Percentiles rank a stretch among this genome's conserved stretches.
Evolutionary conservation across 1,139 yeast genomes (phyloP).

Genomic region (Lodderomyces beijingensis): DNA sequence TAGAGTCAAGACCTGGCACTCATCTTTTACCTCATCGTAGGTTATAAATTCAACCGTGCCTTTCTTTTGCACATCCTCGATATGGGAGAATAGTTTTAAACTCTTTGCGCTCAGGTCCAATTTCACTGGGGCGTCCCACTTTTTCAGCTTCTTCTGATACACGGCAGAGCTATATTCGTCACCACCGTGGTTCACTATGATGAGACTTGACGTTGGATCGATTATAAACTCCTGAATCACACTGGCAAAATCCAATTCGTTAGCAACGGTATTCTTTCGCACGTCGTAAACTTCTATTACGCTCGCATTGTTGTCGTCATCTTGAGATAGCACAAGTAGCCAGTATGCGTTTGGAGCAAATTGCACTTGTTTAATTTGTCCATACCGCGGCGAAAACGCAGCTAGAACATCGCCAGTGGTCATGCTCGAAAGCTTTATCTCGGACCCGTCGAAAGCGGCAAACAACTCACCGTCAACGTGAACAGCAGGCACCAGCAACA

Average conservation of each 20-base stretch:
- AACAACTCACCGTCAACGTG: slow-evolving; percentile 67
- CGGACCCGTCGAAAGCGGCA: slow-evolving; percentile 39
- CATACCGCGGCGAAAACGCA: slow-evolving; percentile 21
- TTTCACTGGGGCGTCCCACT: too few relatives aligned
- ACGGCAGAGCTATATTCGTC: slow-evolving; percentile 21
- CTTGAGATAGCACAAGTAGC: slow-evolving; percentile 33
- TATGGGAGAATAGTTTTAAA: background rate
- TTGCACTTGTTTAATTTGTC: slow-evolving; percentile 23
- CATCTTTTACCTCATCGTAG: too few relatives aligned
- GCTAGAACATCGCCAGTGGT: slow-evolving; percentile 34
- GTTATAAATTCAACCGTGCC: too few relatives aligned
- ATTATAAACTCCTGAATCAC: slow-evolving; percentile 25
- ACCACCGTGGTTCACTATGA: slow-evolving; percentile 16
- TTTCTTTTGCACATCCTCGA: too few relatives aligned
- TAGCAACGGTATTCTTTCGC: slow-evolving; percentile 39
- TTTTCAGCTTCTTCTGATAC: slow-evolving; percentile 42
- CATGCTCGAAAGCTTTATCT: slow-evolving; percentile 9
- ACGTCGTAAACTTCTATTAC: slow-evolving; percentile 52
- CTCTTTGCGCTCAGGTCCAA: too few relatives aligned
- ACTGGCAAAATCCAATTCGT: slow-evolving; percentile 21
- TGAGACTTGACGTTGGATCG: slow-evolving; percentile 46
- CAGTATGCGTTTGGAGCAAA: slow-evolving; percentile 74
- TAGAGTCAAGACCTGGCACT: too few relatives aligned
- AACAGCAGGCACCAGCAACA: slow-evolving; percentile 17
- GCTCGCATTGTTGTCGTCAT: slow-evolving; percentile 12